Conservation (phyloP, 2,329 filamentous ascomycete species). For the Aspergillus quadrilineatus region DNA sequence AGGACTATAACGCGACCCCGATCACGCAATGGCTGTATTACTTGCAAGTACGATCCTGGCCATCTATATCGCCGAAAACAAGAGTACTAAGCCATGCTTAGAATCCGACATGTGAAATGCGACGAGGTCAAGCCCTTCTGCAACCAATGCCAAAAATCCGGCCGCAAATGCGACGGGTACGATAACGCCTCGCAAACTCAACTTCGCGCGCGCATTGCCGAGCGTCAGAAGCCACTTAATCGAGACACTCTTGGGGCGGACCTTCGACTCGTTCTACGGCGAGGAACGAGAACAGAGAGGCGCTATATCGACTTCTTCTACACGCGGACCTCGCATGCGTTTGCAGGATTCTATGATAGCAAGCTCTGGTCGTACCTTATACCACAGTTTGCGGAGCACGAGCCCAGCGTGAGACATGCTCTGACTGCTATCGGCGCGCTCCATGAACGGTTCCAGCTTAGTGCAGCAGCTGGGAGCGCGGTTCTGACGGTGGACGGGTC, state of each 20-base stretch:
- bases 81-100: constrained; percentile 23
- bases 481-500: constrained; percentile 21
- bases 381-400: constrained; percentile 46
- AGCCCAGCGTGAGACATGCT: constrained; percentile 52
- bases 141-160: constrained; percentile 54
- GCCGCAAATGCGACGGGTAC: constrained; percentile 60
- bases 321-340: constrained; percentile 40
- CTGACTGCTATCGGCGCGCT: constrained; percentile 52
- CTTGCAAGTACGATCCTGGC: constrained; percentile 53
- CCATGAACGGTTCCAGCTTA: constrained; percentile 36
- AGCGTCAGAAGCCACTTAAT: neutral
- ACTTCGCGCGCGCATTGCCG: constrained; percentile 12
- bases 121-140: constrained; percentile 57
- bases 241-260: constrained; percentile 16
- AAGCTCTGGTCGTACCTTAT: constrained; percentile 40
- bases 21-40: constrained; percentile 47
- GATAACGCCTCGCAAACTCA: constrained; percentile 20
- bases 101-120: constrained; percentile 58
- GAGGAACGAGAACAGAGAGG: constrained; percentile 32
- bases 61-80: neutral
- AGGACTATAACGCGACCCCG: constrained; percentile 4
- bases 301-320: constrained; percentile 44
- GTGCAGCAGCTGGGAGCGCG: neutral
- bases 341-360: constrained; percentile 45
- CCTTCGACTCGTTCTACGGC: constrained; percentile 20